Percentiles rank a stretch among this genome's conserved stretches.
phyloP scores from a whole-genome alignment of 1,284 basidiomycete genomes.

The Phaffia rhodozyma region DNA sequence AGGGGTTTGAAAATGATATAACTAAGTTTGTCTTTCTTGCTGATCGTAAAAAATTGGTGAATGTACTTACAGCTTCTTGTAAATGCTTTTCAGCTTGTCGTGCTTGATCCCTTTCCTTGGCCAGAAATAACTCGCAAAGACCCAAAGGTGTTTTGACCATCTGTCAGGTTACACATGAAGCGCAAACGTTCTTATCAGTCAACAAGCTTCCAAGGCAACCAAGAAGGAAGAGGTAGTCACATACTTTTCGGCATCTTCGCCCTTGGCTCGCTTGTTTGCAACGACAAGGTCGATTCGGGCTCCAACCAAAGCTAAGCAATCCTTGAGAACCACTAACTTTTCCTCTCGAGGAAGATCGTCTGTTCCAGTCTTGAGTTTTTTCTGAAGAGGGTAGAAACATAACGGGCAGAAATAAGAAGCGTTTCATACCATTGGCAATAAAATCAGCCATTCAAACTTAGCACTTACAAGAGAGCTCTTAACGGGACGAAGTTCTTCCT shows the following conservation, averaged over 20 bases:
- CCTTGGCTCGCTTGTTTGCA: constrained; percentile 56
- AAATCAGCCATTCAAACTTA: neutral
- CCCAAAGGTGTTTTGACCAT: constrained; percentile 41
- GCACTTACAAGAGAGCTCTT: constrained; percentile 79
- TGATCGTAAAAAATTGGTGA: neutral
- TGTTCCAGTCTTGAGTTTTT: constrained; percentile 84
- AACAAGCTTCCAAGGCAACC: neutral
- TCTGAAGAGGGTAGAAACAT: constrained; percentile 39
- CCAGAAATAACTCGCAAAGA: constrained; percentile 92
- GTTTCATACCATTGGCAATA: neutral
- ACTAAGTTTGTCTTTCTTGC: too few species aligned
- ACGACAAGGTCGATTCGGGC: constrained; percentile 80
- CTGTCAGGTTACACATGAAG: neutral
- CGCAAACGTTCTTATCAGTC: too few species aligned
- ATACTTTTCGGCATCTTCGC: constrained; percentile 74
- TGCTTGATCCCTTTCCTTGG: constrained; percentile 84
- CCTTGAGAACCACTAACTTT: constrained; percentile 90
- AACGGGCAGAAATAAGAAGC: neutral
- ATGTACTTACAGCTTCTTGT: constrained; percentile 69
- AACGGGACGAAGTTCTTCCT: constrained; percentile 90
- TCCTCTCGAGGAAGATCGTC: constrained; percentile 86
- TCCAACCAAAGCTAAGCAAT: constrained; percentile 88
- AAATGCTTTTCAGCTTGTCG: constrained; percentile 78
- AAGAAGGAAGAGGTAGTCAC: constrained; percentile 39
- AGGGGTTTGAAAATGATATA: too few species aligned